Base-by-base conservation (phyloP, 2,329 filamentous ascomycete species). In the Orbilia oligospora region DNA sequence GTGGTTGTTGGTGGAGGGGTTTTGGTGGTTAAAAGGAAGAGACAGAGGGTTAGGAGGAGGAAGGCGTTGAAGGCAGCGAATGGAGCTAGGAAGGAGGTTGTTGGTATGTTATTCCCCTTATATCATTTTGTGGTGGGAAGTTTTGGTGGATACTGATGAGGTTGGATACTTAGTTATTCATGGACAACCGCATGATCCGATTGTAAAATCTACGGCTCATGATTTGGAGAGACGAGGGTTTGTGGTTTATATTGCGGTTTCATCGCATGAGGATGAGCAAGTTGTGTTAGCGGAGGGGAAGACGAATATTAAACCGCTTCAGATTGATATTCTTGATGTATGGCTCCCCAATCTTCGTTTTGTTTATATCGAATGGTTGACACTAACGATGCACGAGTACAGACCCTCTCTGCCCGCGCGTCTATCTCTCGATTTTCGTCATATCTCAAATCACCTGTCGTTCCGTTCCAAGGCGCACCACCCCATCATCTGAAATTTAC, bases 211-310 rank as follows among this genome's bases (percentile, higher is more conserved):
- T 10, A 87, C 98, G 68, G 90, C 93, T 1, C 85, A 94, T 58
- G 96, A 99, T 83, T 87, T 99, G 81, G 96, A 98, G 85, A 88
- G 94, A 76, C 90, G 94, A 80, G 96, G 96, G 3, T 98, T 97
- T 84, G 92, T 98, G 78, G 93, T 98, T 71, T 99, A 94, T 84
- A 88, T 99, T 77, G 92, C 97, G 0, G 95, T 94, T 82, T 91
- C 90, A 80, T 93, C 90, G n/a, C 86, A 90, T 76, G 93, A 97
- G 82, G 95, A 98, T 81, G 94, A 98, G 84, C 87, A 91, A 41
- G 86, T 92, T 80, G 90, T 98, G 14, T 89, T 93, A 77, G 88
- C 89, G 77, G 89, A 97, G 84, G 81, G 80, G 9, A 70, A 79
- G 46, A 24, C 69, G 36, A 96, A 98, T 83, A 91, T 98, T 80